Evolutionary conservation across 371 early-diverging fungal species (phyloP), one percentile per base, ranked within the genome.

Genomic region (Mycotypha africana): DNA sequence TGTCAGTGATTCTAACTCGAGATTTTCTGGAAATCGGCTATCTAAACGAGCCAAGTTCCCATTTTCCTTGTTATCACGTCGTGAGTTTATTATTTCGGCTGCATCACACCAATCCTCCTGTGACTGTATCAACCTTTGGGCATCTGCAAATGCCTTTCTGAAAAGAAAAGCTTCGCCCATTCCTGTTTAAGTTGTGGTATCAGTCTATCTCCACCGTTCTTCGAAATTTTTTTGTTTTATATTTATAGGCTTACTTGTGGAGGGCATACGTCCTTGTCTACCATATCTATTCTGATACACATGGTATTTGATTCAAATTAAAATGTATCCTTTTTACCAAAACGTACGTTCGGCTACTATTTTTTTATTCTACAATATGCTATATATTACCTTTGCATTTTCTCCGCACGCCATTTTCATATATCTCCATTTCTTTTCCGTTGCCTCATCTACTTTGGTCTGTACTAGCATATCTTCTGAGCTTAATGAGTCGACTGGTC

Each of bases 371-470:
- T n/a, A n/a, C n/a, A n/a, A 28, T 28, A 28, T 28, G 11, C 11
- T 28, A 28, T 11, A 28, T 22, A 15, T 41, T 14, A 66, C 52
- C 69, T 87, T 88, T 21, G 85, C 79, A 61, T 87, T 89, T 66
- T 89, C 89, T n/a, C 89, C 89, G 42, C 85, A 86, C 11, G 89
- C 88, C 82, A 86, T 84, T 23, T 89, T 89, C 82, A 87, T 80
- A 65, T 75, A 89, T 38, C 86, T 59, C 82, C 84, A 81, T 38
- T 56, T 49, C 0, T 40, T 47, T 22, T 53, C 55, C 12, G 24
- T 26, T 12, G 45, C 45, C 14, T 43, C 38, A 38, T 67, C 59
- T 35, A 68, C 46, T 35, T 74, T 75, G 16, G 74, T 62, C 54
- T 83, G 69, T 23, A 84, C 69, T 14, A 77, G 59, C 83, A 86